A percentile compares a stretch with the other conserved stretches of the same genome.
Conservation (phyloP, 78 protist species). For the Creolimax fragrantissima region DNA sequence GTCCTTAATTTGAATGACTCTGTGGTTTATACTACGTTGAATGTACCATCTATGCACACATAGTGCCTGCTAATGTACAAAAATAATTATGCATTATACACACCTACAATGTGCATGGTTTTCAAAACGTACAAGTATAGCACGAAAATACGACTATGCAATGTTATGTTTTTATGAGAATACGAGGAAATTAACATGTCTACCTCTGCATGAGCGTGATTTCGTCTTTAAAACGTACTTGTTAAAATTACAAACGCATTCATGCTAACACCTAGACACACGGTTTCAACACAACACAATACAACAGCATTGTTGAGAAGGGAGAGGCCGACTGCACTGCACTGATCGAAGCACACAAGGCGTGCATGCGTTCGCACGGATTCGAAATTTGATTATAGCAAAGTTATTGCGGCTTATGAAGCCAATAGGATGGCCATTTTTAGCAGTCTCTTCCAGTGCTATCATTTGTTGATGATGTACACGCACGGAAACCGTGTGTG, state of each 20-base stretch:
- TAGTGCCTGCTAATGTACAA: too few relatives aligned
- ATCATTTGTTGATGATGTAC: too few relatives aligned
- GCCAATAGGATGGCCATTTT: too few relatives aligned
- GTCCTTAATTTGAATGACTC: too few relatives aligned
- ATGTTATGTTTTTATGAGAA: background rate
- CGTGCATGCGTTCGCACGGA: background rate
- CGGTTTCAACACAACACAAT: too few relatives aligned
- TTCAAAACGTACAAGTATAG: background rate
- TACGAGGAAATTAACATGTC: background rate
- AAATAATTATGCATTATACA: too few relatives aligned
- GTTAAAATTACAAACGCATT: too few relatives aligned
- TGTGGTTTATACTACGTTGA: too few relatives aligned
- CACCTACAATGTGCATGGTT: background rate
- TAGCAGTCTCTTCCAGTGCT: too few relatives aligned
- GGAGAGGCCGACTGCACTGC: background rate
- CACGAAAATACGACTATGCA: background rate
- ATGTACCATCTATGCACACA: too few relatives aligned
- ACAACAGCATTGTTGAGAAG: background rate
- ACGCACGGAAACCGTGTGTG: too few relatives aligned
- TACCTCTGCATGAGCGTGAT: background rate
- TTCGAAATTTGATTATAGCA: background rate
- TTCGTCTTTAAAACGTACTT: background rate
- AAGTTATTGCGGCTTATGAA: background rate
- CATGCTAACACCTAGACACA: too few relatives aligned
- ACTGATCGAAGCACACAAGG: background rate